Conservation (phyloP, 2,329 filamentous ascomycete species). For the Diatrype stigma region DNA sequence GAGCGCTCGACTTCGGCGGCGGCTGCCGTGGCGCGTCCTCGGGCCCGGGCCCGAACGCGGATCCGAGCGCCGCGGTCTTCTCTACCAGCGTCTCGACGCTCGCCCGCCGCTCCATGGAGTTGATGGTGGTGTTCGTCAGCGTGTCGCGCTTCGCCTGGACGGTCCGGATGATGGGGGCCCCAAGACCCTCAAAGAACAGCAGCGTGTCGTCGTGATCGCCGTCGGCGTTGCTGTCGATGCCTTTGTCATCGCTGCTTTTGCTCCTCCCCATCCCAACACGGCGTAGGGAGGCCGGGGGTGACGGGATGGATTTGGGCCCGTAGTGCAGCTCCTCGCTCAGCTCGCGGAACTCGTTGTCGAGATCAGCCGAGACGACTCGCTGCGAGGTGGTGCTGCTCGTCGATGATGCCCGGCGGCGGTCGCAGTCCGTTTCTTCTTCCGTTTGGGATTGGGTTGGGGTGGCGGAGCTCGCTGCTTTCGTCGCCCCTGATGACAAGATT, state of each 20-base stretch:
- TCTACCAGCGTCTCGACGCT: constrained; percentile 49
- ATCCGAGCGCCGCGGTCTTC: constrained; percentile 7
- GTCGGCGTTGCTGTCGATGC: constrained; percentile 42
- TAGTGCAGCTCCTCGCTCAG: constrained; percentile 12
- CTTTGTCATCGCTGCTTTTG: too few species aligned
- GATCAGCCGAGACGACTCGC: constrained; percentile 18
- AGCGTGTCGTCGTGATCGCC: constrained; percentile 67
- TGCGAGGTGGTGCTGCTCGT: constrained; percentile 16
- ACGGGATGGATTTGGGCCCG: constrained; percentile 35
- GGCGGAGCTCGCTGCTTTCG: constrained; percentile 7
- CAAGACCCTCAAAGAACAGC: constrained; percentile 22
- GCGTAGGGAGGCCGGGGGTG: constrained; percentile 37
- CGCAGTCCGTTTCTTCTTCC: too few species aligned
- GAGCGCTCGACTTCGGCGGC: constrained; percentile 18
- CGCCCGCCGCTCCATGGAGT: constrained; percentile 39
- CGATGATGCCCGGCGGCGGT: too few species aligned
- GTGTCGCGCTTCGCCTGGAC: constrained; percentile 50
- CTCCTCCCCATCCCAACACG: constrained; percentile 29
- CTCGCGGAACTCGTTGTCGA: constrained; percentile 16
- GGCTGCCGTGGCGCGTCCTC: too few species aligned
- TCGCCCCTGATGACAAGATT: too few species aligned
- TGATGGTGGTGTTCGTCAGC: constrained; percentile 44
- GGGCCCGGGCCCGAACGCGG: too few species aligned
- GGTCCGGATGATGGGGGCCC: constrained; percentile 41
- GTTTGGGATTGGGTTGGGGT: too few species aligned